Percentiles rank a stretch among this genome's conserved stretches.
Conservation (phyloP, 2,329 filamentous ascomycete genomes). For the Neonectria neomacrospora region DNA sequence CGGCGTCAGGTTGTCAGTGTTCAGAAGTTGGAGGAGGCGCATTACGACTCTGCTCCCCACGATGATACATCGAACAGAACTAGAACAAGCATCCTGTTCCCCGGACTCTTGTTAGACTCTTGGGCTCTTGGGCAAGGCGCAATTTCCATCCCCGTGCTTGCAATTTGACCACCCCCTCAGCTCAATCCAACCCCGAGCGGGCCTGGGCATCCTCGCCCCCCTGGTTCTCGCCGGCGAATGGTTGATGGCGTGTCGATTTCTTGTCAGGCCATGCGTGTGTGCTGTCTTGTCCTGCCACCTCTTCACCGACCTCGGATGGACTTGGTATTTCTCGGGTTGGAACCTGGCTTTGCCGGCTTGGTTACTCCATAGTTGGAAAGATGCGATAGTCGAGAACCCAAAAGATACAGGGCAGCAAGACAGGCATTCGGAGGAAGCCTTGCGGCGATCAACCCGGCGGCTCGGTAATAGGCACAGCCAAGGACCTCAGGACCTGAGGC, state of each 20-base stretch:
- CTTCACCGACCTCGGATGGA: constrained; percentile 8
- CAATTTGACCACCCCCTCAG: neutral
- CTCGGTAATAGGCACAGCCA: neutral
- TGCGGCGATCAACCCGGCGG: constrained; percentile 2
- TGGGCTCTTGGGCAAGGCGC: neutral
- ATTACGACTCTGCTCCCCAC: neutral
- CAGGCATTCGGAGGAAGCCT: neutral
- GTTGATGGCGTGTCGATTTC: neutral
- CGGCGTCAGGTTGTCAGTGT: too few species aligned
- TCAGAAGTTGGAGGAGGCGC: too few species aligned
- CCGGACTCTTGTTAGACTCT: neutral
- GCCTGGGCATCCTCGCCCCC: constrained; percentile 1
- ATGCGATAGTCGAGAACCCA: neutral
- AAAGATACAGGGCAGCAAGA: neutral
- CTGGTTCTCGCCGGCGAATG: neutral
- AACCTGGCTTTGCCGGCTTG: neutral
- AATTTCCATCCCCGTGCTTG: constrained; percentile 5
- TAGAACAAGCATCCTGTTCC: neutral
- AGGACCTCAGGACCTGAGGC: neutral
- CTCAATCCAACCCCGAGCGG: neutral
- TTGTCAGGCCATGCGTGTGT: constrained; percentile 16
- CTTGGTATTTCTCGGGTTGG: neutral
- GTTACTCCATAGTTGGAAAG: neutral
- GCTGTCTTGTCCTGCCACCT: neutral
- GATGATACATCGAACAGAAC: neutral